Conservation (phyloP, 257 asterid genomes). For the Asclepias syriaca region DNA sequence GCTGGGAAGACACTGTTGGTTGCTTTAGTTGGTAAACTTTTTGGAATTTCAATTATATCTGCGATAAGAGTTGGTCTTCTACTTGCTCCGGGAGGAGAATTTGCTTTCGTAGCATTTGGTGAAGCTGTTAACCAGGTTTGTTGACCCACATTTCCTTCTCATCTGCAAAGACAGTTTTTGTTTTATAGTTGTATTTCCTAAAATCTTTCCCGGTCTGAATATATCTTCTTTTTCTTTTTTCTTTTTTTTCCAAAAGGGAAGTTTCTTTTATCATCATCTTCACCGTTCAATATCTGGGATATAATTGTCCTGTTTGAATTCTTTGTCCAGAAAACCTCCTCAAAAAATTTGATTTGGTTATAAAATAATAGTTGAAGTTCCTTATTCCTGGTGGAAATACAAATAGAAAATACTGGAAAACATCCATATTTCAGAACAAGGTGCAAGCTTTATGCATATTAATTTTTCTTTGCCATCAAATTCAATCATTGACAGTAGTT, state of each 20-base stretch:
- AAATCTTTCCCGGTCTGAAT: not conserved
- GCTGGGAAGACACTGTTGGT: constrained; percentile 89
- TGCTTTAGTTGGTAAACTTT: constrained; percentile 74
- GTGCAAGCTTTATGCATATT: too few species aligned
- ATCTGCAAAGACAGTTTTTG: not conserved
- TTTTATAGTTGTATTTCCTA: not conserved
- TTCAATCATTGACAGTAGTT: not conserved
- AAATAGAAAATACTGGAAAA: not conserved
- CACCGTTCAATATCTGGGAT: not conserved
- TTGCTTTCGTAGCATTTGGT: constrained; percentile 99
- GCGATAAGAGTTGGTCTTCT: constrained; percentile 96
- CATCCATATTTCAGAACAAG: not conserved
- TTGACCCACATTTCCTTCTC: constrained; percentile 13
- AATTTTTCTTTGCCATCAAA: not conserved
- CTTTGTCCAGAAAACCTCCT: not conserved
- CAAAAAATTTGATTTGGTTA: not conserved
- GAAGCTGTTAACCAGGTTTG: constrained; percentile 98
- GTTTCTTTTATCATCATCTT: not conserved
- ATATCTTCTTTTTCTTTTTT: not conserved
- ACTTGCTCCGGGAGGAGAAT: constrained; percentile 99
- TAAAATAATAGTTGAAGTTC: not conserved
- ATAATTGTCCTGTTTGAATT: not conserved
- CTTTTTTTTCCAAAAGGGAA: not conserved
- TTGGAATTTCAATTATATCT: constrained; percentile 81
- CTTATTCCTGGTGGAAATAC: not conserved